These are phyloP conservation scores for Jaenimonas drosophilae DNA, from an alignment of 208 protist species.

Conservation along the genomic window DNA sequence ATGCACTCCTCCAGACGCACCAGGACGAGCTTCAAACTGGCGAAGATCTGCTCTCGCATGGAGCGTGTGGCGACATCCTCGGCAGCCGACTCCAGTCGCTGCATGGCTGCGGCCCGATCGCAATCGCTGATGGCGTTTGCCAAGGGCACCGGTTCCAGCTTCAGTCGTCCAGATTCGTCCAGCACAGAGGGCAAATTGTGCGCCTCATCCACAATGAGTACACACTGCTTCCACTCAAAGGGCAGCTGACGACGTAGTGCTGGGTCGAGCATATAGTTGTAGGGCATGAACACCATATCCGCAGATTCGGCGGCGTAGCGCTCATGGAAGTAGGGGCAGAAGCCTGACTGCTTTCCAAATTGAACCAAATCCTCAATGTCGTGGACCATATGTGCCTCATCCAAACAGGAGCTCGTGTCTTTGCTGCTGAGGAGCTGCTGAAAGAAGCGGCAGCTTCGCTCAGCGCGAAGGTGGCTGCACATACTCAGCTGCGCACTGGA, in stretches of 20 bases:
- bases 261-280: slow-evolving; percentile 97
- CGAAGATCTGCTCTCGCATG: slow-evolving; percentile 50
- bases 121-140: slow-evolving; percentile 78
- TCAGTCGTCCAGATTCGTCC: slow-evolving; percentile 36
- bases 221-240: slow-evolving; percentile 61
- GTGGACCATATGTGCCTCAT: slow-evolving; percentile 31
- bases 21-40: slow-evolving; percentile 70
- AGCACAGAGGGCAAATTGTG: slow-evolving; percentile 92
- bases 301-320: slow-evolving; percentile 69
- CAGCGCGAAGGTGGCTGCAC: slow-evolving; percentile 57
- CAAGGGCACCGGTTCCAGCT: slow-evolving; percentile 58
- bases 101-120: slow-evolving; percentile 52
- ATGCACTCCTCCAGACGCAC: slow-evolving; percentile 39
- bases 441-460: slow-evolving; percentile 72
- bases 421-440: slow-evolving; percentile 27
- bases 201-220: slow-evolving; percentile 97
- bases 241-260: slow-evolving; percentile 76
- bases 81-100: slow-evolving; percentile 15
- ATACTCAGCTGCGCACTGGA: slow-evolving; percentile 52
- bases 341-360: slow-evolving; percentile 41
- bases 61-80: slow-evolving; percentile 1
- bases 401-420: slow-evolving; percentile 5
- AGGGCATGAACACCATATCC: slow-evolving; percentile 96
- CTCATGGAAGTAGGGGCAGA: slow-evolving; percentile 95
- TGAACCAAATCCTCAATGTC: slow-evolving; percentile 94